Evolutionary conservation across 345 rosid species (phyloP), one percentile per base, ranked within the genome.

Genomic region (Erodium maritimum): DNA sequence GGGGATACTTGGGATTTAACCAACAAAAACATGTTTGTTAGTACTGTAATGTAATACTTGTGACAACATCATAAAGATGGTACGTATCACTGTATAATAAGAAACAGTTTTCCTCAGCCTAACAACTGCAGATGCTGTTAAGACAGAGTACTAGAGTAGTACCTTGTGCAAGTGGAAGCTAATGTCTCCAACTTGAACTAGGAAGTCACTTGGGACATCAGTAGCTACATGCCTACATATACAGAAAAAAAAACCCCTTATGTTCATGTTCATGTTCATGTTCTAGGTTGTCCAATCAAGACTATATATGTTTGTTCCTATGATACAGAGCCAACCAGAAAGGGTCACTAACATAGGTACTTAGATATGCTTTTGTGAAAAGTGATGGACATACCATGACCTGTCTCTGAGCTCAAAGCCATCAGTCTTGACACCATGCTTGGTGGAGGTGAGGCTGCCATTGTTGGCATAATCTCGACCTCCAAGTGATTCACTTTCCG

Each of bases 121-220:
- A n/a, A n/a, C n/a, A n/a, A n/a, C n/a, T n/a, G n/a, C n/a, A n/a
- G n/a, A n/a, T n/a, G n/a, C n/a, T n/a, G n/a, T n/a, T n/a, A n/a
- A n/a, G n/a, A n/a, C n/a, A n/a, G n/a, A n/a, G 37, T 29, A 29
- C 37, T 29, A 29, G 37, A 42, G 1, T 34, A 50, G 21, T 81
- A 93, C 99, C 99, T 86, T 93, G 78, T 93, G 99, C 37, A 93
- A 65, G 75, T 93, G 83, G 65, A 93, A 93, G 68, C 75, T 75
- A 18, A 83, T 76, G 56, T 80, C 95, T 63, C 85, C 89, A 64
- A 85, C 70, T 60, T 77, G 85, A 73, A 93, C 89, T 10, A 80
- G 79, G 73, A 87, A 71, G 67, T 93, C 96, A 56, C 96, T 89
- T 0, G 95, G 96, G 65, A 93, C 80, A 67, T 93, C 99, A 29